Evolutionary conservation across 2,329 filamentous ascomycete genomes (phyloP).

Genomic region (Pyrenophora tritici-repentis): DNA sequence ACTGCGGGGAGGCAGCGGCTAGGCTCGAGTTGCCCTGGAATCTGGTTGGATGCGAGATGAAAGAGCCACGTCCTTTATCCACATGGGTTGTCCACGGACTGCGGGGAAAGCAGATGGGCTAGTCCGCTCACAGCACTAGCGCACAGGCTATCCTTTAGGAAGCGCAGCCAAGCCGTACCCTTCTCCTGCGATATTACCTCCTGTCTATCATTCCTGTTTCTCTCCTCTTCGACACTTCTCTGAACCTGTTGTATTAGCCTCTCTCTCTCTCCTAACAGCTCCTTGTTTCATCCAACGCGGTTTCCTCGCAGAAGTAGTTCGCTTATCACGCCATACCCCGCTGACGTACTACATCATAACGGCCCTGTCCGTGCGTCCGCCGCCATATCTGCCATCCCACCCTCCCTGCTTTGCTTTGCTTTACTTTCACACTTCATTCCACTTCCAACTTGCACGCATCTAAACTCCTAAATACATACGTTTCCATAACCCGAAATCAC

Average conservation of each 20-base stretch:
- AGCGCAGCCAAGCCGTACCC: constrained; percentile 16
- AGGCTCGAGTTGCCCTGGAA: constrained; percentile 13
- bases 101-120: constrained; percentile 39
- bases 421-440: constrained; percentile 15
- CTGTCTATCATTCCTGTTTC: constrained; percentile 23
- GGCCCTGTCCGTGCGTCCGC: constrained; percentile 29
- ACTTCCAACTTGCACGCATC: neutral
- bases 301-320: constrained; percentile 17
- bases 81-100: constrained; percentile 37
- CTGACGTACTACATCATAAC: constrained; percentile 29
- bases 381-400: constrained; percentile 26
- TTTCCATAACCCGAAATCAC: neutral
- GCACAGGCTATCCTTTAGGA: constrained; percentile 14
- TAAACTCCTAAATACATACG: constrained; percentile 12
- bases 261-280: constrained; percentile 6
- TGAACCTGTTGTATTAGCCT: constrained; percentile 11
- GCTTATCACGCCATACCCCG: constrained; percentile 37
- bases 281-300: constrained; percentile 20
- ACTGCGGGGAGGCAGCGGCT: constrained; percentile 25
- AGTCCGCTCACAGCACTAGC: constrained; percentile 24
- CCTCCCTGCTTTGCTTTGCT: constrained; percentile 21
- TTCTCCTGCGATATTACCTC: constrained; percentile 32
- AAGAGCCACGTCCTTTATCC: constrained; percentile 19
- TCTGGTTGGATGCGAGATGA: constrained; percentile 18
- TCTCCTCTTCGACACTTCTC: constrained; percentile 7